Evolutionary conservation across 306 rosid genomes (phyloP), one percentile per base, ranked within the genome.

Genomic region (Corylus americana): DNA sequence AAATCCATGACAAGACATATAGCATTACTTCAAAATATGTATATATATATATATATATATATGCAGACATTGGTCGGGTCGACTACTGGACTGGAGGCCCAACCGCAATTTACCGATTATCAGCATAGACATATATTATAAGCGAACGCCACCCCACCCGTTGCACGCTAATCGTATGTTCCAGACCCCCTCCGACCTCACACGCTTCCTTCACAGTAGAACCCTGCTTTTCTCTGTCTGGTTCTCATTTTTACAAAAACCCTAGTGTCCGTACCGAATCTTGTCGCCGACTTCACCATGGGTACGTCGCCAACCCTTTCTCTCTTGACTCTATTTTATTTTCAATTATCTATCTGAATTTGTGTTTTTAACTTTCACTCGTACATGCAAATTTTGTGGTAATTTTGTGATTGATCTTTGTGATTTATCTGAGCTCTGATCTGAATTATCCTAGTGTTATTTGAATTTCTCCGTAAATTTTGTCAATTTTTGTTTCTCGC

Each of bases 251-350:
- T 50, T 27, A 16, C 20, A 13, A 35, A 82, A 78, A 61, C 80
- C 83, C 83, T 83, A 79, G 83, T 20, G 17, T 47, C 76, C 42
- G 18, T 49, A 10, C 58, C 49, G 54, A 73, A 51, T 45, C 71
- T 55, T 35, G 12, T 63, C 11, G 35, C 54, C 47, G 9, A 70
- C 69, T 77, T 44, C 39, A 42, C 83, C 57, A 83, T 79, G 87
- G 78, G 87, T 83, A 79, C 74, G 78, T 58, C 39, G 4, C n/a
- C 14, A 7, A 22, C 27, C 12, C 7, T 8, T 31, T 79, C 10
- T 66, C 6, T 7, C 39, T 37, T 2, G 1, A 16, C 4, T n/a
- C 2, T 78, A 1, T 72, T 25, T 37, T 0, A 45, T 18, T 55
- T 7, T 45, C 8, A 22, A 4, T 49, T 22, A 6, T 48, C 1